phyloP scores from a whole-genome alignment of 225 moss, liverwort and hornwort genomes.

The Marchantia polymorpha region DNA sequence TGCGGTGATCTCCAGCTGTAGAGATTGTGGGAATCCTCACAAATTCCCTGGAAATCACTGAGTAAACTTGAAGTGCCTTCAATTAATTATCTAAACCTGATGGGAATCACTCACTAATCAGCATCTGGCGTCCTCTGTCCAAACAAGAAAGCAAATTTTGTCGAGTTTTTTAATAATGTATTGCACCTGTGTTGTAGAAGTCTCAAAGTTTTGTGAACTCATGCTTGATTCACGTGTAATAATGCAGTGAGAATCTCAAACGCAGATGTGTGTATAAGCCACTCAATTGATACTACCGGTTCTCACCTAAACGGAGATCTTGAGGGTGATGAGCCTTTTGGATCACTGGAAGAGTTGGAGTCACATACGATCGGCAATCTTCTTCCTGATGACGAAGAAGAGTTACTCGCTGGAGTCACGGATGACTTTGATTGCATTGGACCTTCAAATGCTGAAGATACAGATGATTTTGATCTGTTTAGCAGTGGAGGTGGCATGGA shows the following conservation, averaged over 20 bases:
- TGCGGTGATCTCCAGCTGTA: too few species aligned
- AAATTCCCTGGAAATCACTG: too few species aligned
- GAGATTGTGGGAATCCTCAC: too few species aligned
- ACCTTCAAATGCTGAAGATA: constrained; percentile 58
- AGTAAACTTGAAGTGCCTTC: too few species aligned
- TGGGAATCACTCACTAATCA: too few species aligned
- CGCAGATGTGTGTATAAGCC: constrained; percentile 64
- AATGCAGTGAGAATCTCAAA: constrained; percentile 79
- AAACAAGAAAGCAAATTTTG: background rate
- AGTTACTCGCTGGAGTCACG: constrained; percentile 77
- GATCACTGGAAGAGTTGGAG: constrained; percentile 89
- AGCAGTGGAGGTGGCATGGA: constrained; percentile 98
- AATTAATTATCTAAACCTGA: too few species aligned
- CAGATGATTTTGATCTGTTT: constrained; percentile 88
- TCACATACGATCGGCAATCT: constrained; percentile 92
- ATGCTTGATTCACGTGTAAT: background rate
- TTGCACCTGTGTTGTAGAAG: background rate
- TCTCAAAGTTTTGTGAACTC: background rate
- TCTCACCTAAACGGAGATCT: constrained; percentile 80
- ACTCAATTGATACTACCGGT: constrained; percentile 71
- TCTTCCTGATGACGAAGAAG: constrained; percentile 95
- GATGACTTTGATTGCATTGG: constrained; percentile 70
- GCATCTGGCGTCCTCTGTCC: background rate
- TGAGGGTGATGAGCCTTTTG: constrained; percentile 86
- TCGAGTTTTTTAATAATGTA: background rate